Base-by-base conservation (phyloP, 192 early-diverging fungal genomes). In the Backusella psychrophila region DNA sequence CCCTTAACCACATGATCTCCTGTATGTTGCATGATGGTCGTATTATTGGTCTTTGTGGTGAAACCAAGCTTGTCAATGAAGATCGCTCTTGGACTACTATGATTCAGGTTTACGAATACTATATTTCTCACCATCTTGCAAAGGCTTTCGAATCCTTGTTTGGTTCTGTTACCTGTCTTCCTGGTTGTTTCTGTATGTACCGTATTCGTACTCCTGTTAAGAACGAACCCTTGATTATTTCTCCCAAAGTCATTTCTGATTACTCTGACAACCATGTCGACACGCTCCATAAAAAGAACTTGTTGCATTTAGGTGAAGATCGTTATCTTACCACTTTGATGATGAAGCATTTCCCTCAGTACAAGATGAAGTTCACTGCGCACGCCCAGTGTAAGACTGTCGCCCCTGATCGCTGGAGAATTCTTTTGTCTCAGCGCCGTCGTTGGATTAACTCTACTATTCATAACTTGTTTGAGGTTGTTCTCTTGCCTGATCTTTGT, bases 81-180 rank as follows among this genome's bases (percentile, higher is more conserved):
- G 92, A 95, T 80, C 87, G 92, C 65, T 94, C 95, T 23, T 98
- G 94, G 94, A 92, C 94, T 52, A 96, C 97, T 6, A 97, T 97
- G 96, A 98, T 99, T 86, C 97, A 99, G 79, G 95, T 99, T 44
- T 99, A 98, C 82, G 97, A 99, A 86, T 99, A 99, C 88, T 99
- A 94, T 84, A 97, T 99, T 79, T 94, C 92, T 42, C 97, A 99
- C 87, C 96, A 99, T 79, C 86, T 99, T 77, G 91, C 96, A 41
- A 98, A 98, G 84, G 95, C 97, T 3, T 98, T 98, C 75, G 97
- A 98, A 86, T 98, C 97, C 15, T 89, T 99, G 23, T 99, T 99
- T 79, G 97, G 97, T 12, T 94, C 93, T 26, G 97, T 99, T 19
- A 96, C 97, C 9, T 99, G 98, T 89, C 85, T 99, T 75, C 97